Base-by-base conservation (phyloP, 2,329 filamentous ascomycete genomes). In the Xenoacremonium recifei region DNA sequence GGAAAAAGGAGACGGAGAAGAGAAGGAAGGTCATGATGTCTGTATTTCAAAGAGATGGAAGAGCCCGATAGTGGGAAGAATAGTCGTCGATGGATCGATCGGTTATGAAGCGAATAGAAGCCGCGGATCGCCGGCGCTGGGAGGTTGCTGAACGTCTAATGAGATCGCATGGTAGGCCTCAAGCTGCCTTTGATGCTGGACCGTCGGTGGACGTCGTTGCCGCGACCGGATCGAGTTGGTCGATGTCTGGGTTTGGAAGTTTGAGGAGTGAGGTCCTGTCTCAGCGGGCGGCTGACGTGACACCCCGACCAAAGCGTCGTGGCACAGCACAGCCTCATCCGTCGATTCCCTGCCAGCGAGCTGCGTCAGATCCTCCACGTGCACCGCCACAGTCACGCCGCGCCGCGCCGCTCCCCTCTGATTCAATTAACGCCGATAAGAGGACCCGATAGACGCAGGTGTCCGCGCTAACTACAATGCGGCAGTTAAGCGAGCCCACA, bases 1-100 rank as follows among this genome's bases (percentile, higher is more conserved):
- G 76, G 55, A 85, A 66, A 63, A 96, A 78, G 59, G 80, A 81
- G 51, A 91, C 65, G 55, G 80, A 82, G 72, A 90, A 95, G 70
- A 95, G 80, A 50, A 95, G 64, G 72, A 91, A 93, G 49, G 72
- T 76, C 89, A 95, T 95, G 55, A 68, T 63, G 57, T 35, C 31
- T 29, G 29, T 34, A 19, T 21, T 35, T 32, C 25, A 31, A 32
- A 35, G 19, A 13, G 21, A 21, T 20, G 37, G 39, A 17, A 19
- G 17, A 34, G 39, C 23, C 23, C 31, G 40, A 36, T 46, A 39
- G 39, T 16, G 13, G 17, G 19, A 39, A 15, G 25, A 21, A 36
- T n/a, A n/a, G n/a, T n/a, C n/a, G 27, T 30, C 29, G 19, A 4
- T 35, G 39, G 30, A 30, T 31, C 18, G 36, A n/a, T n/a, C n/a